Percentiles rank a stretch among this genome's conserved stretches.
phyloP scores from a whole-genome alignment of 2,329 filamentous ascomycete species.

The Tolypocladium ovalisporum region DNA sequence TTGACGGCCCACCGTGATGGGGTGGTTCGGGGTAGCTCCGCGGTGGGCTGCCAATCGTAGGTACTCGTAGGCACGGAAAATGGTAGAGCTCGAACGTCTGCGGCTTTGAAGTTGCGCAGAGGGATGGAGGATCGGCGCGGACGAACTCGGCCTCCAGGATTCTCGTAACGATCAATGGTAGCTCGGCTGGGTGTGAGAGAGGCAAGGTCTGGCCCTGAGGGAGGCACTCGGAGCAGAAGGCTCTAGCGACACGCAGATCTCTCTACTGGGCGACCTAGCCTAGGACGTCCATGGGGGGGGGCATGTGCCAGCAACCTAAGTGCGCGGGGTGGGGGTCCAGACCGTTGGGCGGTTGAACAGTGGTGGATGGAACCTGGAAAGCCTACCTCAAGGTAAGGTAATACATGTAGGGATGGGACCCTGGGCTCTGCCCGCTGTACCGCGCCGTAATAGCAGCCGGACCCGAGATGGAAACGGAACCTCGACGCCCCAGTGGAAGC shows the following conservation, averaged over 20 bases:
- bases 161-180: not conserved
- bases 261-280: not conserved
- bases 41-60: not conserved
- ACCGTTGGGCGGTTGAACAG: not conserved
- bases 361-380: not conserved
- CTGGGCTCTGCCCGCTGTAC: no score
- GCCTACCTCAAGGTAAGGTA: no score
- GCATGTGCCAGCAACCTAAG: not conserved
- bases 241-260: not conserved
- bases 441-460: no score
- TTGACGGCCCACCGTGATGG: not conserved
- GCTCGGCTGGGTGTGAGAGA: not conserved
- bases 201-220: not conserved
- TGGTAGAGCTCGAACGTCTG: not conserved
- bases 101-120: not conserved
- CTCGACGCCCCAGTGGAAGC: not conserved
- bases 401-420: no score
- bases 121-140: not conserved
- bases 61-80: no score
- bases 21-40: not conserved
- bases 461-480: no score
- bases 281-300: no score
- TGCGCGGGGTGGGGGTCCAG: not conserved
- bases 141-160: not conserved
- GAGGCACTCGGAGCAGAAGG: not conserved